Base-by-base conservation (phyloP, 192 early-diverging fungal genomes). In the Podila horticola region DNA sequence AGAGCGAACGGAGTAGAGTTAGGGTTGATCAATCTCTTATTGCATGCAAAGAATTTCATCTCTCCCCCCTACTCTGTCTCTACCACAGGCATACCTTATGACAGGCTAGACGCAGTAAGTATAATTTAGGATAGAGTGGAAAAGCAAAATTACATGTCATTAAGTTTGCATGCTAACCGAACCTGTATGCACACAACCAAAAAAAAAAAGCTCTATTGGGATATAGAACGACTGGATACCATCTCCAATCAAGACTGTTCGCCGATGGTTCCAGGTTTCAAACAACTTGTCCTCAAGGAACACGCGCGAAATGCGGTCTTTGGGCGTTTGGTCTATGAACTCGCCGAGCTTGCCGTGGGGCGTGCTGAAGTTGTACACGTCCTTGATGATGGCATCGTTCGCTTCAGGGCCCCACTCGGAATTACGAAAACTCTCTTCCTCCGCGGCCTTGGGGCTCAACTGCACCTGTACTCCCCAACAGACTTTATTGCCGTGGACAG, bases 191-290 rank as follows among this genome's bases (percentile, higher is more conserved):
- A 34, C 2, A 34, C 33, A 34, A 34, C 33, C 33, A 6, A 34
- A 34, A 34, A 34, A 34, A 34, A 5, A 34, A 34, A n/a, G n/a
- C n/a, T n/a, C n/a, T n/a, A n/a, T n/a, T n/a, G n/a, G n/a, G n/a
- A n/a, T n/a, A n/a, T n/a, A n/a, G 20, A 5, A 41, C 10, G 12
- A 0, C 20, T 11, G 11, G 22, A 36, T 74, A 74, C 65, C 72
- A 61, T 74, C 72, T 20, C 65, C 72, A 62, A 74, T 74, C 9
- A 74, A 65, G 5, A 62, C 72, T 30, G 66, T 67, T 3, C 65
- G 64, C 19, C 72, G 64, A 62, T 67, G 48, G 33, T 51, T 6
- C 72, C 72, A 74, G 4, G 72, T 74, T 5, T 63, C 34, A 29
- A 74, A 67, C 15, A 74, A 5, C 13, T 67, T 74, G 3, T 74